Conservation (phyloP, 228 moss, liverwort and hornwort genomes). For the Sphagnum magellanicum region DNA sequence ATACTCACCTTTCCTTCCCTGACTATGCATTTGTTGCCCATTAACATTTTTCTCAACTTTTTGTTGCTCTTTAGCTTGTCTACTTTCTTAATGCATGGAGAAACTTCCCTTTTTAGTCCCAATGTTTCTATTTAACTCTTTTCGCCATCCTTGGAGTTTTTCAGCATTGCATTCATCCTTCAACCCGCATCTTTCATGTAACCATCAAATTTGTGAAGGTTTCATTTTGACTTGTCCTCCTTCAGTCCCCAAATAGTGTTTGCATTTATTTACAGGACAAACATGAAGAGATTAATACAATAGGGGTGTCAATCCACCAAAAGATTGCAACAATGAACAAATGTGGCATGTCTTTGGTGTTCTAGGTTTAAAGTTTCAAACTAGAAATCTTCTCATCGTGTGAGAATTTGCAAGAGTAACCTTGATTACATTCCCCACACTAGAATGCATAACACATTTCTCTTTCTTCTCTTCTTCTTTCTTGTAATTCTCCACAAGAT, state of each 20-base stretch:
- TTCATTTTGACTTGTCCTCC: constrained; percentile 39
- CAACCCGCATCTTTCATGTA: constrained; percentile 57
- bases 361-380: background rate
- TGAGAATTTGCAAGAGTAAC: constrained; percentile 82
- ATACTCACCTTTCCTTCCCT: background rate
- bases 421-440: constrained; percentile 90
- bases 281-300: background rate
- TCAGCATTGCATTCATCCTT: constrained; percentile 36
- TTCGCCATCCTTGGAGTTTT: constrained; percentile 18
- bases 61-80: too few species aligned
- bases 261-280: constrained; percentile 64
- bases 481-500: constrained; percentile 93
- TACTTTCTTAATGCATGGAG: too few species aligned
- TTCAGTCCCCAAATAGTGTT: constrained; percentile 87
- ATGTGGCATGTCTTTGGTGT: too few species aligned
- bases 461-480: constrained; percentile 93
- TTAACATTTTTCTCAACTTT: too few species aligned
- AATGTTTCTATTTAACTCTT: background rate
- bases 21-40: too few species aligned
- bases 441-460: constrained; percentile 94
- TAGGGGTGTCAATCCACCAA: background rate
- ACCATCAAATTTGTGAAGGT: constrained; percentile 53
- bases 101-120: too few species aligned
- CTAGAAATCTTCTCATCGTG: constrained; percentile 66
- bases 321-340: background rate